Evolutionary conservation across 345 rosid species (phyloP), one percentile per base, ranked within the genome.

Genomic region (Pistacia vera): DNA sequence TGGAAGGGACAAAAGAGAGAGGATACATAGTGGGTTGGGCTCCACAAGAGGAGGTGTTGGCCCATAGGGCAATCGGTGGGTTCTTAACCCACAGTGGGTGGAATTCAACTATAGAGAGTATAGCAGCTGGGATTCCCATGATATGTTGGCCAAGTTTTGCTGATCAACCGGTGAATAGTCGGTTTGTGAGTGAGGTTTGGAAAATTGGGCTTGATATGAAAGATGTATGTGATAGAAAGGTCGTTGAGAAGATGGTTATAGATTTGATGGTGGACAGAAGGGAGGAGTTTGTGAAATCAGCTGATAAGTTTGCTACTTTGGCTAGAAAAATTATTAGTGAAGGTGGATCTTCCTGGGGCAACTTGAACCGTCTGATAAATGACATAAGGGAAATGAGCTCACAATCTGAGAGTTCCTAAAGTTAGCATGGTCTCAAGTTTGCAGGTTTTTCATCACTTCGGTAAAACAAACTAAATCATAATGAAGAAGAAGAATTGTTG

Each of bases 101-200:
- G 97, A 94, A 94, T 82, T 94, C 96, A 2, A 92, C 92, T 0
- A 8, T 92, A 75, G 98, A 94, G 77, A 88, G 93, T 75, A 68
- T 89, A 1, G 80, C 73, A 0, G 86, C 83, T 0, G 91, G 95
- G 0, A 90, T 90, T 65, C 97, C 97, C 0, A 91, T 91, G 97
- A 80, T 91, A 35, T 88, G 97, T 28, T 91, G 90, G 90, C 95
- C 97, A 16, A 81, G 68, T 51, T 80, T 79, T 28, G 88, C 83
- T 55, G 97, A 92, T 25, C 97, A 92, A 74, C 79, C 77, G 30
- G 25, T 87, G 59, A 94, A 91, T 49, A 86, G 95, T 11, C 81
- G 97, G 79, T 81, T 80, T 54, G 83, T 84, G 36, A 77, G 90
- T 30, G 86, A 87, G 28, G 88, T 82, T 0, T 94, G 97, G 93